Conservation (phyloP, 2,329 filamentous ascomycete genomes). For the Pseudocercospora pini-densiflorae region DNA sequence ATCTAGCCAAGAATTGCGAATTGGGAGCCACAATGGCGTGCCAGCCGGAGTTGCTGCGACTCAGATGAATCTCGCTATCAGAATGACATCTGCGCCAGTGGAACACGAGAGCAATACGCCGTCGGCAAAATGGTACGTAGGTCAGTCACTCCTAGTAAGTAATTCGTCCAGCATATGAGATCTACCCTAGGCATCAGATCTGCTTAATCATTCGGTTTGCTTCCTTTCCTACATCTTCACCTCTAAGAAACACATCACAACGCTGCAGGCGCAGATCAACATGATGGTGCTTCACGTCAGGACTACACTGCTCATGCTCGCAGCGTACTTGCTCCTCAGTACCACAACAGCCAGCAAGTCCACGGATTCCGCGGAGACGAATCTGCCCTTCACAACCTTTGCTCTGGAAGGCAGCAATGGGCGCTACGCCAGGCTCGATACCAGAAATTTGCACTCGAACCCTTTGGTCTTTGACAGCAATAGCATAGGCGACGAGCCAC, state of each 20-base stretch:
- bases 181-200: background rate
- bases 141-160: background rate
- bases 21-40: background rate
- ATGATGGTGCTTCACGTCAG: background rate
- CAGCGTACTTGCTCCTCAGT: background rate
- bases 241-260: background rate
- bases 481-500: background rate
- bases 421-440: background rate
- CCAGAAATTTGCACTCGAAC: background rate
- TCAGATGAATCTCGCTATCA: background rate
- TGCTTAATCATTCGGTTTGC: background rate
- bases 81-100: background rate
- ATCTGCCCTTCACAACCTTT: slow-evolving; percentile 3
- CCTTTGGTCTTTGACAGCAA: background rate
- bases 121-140: background rate
- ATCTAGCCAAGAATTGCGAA: background rate
- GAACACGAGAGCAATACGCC: background rate
- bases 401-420: slow-evolving; percentile 3
- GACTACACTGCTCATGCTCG: background rate
- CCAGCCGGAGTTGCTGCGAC: background rate
- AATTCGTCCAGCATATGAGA: background rate
- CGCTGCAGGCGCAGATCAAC: background rate
- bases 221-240: background rate
- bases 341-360: background rate
- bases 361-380: background rate